Base-by-base conservation (phyloP, 805 yeast species). In the Osmozyma mogii region DNA sequence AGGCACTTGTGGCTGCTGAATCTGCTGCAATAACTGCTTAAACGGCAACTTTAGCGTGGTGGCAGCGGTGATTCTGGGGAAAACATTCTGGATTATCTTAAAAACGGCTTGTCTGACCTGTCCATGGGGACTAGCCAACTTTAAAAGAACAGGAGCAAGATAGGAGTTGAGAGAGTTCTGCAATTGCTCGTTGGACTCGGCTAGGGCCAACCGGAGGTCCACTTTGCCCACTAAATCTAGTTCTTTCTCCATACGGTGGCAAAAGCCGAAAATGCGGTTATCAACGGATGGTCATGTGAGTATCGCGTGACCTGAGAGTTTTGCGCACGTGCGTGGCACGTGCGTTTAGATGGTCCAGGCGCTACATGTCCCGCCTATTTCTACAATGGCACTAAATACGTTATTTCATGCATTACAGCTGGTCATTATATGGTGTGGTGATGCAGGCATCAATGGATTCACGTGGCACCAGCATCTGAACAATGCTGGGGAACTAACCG, bases 201-300 rank as follows among this genome's bases (percentile, higher is more conserved):
- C 84, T 24, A 89, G 58, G 1, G 94, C 89, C 12, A 89, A 64
- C 22, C 84, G 63, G 28, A 88, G 69, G 52, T 88, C 96, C 1
- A 84, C 96, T 48, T 78, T 81, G 44, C 78, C 76, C 22, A 84
- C 67, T 33, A 83, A 56, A 1, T 70, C 64, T 27, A 77, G 52
- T 45, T 84, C 94, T 21, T 20, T 16, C n/a, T n/a, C n/a, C n/a
- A n/a, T n/a, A n/a, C n/a, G n/a, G n/a, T n/a, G n/a, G n/a, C n/a
- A n/a, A n/a, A n/a, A n/a, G n/a, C n/a, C n/a, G n/a, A n/a, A n/a
- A n/a, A n/a, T n/a, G n/a, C n/a, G n/a, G n/a, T n/a, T n/a, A n/a
- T n/a, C n/a, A n/a, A n/a, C n/a, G n/a, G n/a, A n/a, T n/a, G n/a
- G n/a, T n/a, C n/a, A n/a, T n/a, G n/a, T n/a, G n/a, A n/a, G n/a